Evolutionary conservation across 2,329 filamentous ascomycete genomes (phyloP).

Genomic region (Intubia oerlemansii): DNA sequence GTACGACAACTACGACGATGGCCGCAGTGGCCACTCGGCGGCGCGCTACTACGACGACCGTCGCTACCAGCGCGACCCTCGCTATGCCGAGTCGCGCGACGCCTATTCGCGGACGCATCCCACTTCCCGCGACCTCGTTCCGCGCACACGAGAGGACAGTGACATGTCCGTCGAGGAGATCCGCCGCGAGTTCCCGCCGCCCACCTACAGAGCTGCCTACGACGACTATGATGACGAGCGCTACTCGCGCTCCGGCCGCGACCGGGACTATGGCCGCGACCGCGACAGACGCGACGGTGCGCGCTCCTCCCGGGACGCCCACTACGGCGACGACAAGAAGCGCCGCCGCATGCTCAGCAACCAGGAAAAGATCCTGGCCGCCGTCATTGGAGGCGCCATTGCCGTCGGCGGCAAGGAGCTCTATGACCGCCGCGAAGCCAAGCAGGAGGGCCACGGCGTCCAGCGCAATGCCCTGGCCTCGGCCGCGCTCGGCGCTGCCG

Average conservation of each 20-base stretch:
- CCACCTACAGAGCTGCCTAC: constrained; percentile 33
- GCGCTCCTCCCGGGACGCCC: constrained; percentile 22
- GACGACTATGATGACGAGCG: constrained; percentile 35
- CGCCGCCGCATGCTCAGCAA: constrained; percentile 33
- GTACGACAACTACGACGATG: constrained; percentile 31
- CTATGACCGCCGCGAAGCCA: constrained; percentile 39
- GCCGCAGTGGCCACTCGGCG: constrained; percentile 14
- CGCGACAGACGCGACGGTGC: constrained; percentile 26
- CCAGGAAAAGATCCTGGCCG: constrained; percentile 45
- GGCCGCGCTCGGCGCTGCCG: constrained; percentile 40
- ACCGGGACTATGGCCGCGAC: constrained; percentile 19
- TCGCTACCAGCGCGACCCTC: constrained; percentile 27
- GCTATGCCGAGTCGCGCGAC: constrained; percentile 31
- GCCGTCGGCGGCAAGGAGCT: constrained; percentile 46
- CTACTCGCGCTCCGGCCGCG: constrained; percentile 18
- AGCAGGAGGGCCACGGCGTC: constrained; percentile 23
- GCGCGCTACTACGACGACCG: constrained; percentile 29
- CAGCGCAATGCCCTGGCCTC: constrained; percentile 37
- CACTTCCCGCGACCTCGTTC: constrained; percentile 29
- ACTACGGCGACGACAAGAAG: constrained; percentile 33
- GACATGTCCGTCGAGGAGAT: constrained; percentile 63
- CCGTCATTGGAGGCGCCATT: constrained; percentile 40
- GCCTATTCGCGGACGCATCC: constrained; percentile 21
- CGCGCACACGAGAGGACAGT: constrained; percentile 47
- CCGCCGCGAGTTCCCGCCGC: constrained; percentile 63